Percentiles rank a stretch among this genome's conserved stretches.
Conservation (phyloP, 2,329 filamentous ascomycete species). For the Curvularia sp. region DNA sequence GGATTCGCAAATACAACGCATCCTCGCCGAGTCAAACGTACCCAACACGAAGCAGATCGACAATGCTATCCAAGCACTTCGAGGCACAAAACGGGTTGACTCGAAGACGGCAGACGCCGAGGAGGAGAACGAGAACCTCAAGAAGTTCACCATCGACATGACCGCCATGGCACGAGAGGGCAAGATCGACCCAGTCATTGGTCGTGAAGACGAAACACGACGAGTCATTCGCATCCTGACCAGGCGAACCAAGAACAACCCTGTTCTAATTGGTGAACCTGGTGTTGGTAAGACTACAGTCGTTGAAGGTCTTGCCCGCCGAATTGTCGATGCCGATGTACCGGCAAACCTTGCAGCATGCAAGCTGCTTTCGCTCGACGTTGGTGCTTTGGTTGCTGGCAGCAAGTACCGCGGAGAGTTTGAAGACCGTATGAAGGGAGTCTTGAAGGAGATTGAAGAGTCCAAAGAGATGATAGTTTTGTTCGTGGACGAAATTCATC, state of each 20-base stretch:
- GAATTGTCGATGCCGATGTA: constrained; percentile 96
- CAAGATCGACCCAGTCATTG: constrained; percentile 97
- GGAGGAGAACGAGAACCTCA: constrained; percentile 90
- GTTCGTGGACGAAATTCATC: constrained; percentile 98
- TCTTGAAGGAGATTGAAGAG: constrained; percentile 93
- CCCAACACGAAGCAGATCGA: constrained; percentile 91
- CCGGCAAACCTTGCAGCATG: constrained; percentile 94
- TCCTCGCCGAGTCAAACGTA: constrained; percentile 85
- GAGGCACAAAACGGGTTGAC: constrained; percentile 91
- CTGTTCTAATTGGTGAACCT: constrained; percentile 94
- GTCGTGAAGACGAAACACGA: constrained; percentile 93
- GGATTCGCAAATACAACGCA: constrained; percentile 74
- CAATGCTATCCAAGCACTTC: constrained; percentile 87
- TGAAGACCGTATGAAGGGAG: constrained; percentile 98
- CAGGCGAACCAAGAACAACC: constrained; percentile 97
- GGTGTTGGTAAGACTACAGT: constrained; percentile 99
- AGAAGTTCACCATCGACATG: constrained; percentile 99
- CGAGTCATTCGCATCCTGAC: constrained; percentile 91
- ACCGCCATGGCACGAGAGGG: constrained; percentile 94
- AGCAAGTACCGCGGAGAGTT: constrained; percentile 99
- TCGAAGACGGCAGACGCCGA: constrained; percentile 95
- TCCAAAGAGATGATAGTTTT: constrained; percentile 97
- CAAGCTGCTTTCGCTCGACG: constrained; percentile 92
- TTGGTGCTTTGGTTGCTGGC: constrained; percentile 91
- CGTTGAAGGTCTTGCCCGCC: constrained; percentile 91